Base-by-base conservation (phyloP, 257 asterid genomes). In the Plantago major region DNA sequence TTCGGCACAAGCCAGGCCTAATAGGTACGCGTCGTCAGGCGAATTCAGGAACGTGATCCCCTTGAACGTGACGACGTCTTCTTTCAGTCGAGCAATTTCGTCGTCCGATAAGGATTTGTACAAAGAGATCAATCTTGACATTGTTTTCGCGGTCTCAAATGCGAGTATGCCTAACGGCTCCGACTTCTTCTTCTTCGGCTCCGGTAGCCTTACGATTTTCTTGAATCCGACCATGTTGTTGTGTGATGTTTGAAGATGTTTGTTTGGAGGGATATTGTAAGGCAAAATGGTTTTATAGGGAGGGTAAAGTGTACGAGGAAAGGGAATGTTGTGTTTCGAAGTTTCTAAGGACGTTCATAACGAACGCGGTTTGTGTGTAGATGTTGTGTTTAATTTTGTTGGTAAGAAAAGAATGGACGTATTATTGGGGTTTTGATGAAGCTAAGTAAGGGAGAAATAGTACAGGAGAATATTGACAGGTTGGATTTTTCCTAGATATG, bases 1-100 rank as follows among this genome's bases (percentile, higher is more conserved):
- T 69, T 90, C 98, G 0, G 87, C 83, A 62, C 84, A 80, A 2
- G 91, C 95, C 6, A 90, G 83, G 81, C 89, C 67, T 28, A 82
- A 37, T 0, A 87, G 74, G 53, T 68, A 79, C 0, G 65, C 69
- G 55, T 85, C 94, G 3, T 88, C 85, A 26, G 26, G 65, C 9
- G 98, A 90, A 63, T 82, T 90, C 67, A 90, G 62, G 54, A 73
- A 90, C 5, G 73, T 67, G 0, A 87, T 76, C 17, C 98, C 96
- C 47, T 72, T 59, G 6, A 88, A 85, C 37, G 57, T 74, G 26
- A 85, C 37, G 1, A 68, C 71, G 38, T 77, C 78, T 37, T 63
- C 52, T 43, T 69, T 78, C 38, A 87, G 72, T 54, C 57, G 58
- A 8, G 60, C 72, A 10, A 85, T 78, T 26, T 84, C 84, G 0